Base-by-base conservation (phyloP, 1,284 basidiomycete genomes). In the Marasmius fiardii region DNA sequence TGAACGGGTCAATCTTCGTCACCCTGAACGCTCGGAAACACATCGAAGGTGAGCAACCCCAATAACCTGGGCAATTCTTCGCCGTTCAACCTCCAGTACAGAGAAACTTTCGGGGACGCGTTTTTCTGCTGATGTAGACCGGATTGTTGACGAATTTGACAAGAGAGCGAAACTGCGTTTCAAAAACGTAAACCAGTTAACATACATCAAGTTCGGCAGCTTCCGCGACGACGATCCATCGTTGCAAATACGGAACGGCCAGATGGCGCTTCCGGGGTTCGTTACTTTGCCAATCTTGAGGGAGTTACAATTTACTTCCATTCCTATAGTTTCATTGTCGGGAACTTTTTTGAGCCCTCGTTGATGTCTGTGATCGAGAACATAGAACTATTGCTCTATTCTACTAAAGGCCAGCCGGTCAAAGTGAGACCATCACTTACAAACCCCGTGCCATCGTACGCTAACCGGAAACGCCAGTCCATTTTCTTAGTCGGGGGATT, bases 171-270 rank as follows among this genome's bases (percentile, higher is more conserved):
- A 83, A 56, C 65, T 76, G 44, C 67, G 71, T 41, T 80, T 83
- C 57, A 68, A 74, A 7, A 69, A 72, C 50, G 61, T 65, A 0
- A 65, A 69, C 1, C 76, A 76, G 49, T 72, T 74, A 1, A 73
- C 75, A 3, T 80, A 72, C 53, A 76, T 83, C 58, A 74, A 72
- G 54, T 83, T 83, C 59, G 80, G 80, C n/a, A 68, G 68, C 11
- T 60, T 71, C 4, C 68, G 72, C 10, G 79, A 83, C 58, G 75
- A 70, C 43, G 80, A 82, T 58, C 64, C 68, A 0, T 59, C 67
- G 12, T 65, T 73, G 24, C 79, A 72, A 8, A 80, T 83, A 43
- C 64, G 68, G 34, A 68, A 63, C 2, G 73, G 72, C 0, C 68
- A 72, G 53, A 65, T 75, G 26, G 73, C 68, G 49, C 59, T 82